Conservation (phyloP, 331 rosid genomes). For the Quercus tomentella region DNA sequence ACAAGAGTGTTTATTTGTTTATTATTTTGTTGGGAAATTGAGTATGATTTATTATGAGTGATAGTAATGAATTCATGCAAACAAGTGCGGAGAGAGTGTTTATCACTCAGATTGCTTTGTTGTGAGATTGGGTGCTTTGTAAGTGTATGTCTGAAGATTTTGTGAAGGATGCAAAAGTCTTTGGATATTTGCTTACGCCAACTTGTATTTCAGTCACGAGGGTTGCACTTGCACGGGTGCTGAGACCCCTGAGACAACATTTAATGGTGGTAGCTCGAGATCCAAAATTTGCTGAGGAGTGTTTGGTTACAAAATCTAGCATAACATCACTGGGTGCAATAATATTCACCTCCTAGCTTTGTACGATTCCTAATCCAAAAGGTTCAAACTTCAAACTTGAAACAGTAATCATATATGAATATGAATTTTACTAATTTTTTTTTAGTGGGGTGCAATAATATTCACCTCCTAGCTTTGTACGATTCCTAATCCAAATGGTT, state of each 20-base stretch:
- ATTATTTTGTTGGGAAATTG: no score
- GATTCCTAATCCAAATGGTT: not conserved
- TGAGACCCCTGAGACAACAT: conserved; percentile 15
- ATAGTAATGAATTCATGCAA: no score
- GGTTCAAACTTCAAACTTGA: no score
- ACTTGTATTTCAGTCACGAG: conserved; percentile 13
- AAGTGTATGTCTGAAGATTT: not conserved
- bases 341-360: not conserved
- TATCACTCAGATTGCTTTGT: no score
- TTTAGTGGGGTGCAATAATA: no score
- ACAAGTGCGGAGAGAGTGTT: no score
- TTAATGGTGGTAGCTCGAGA: conserved; percentile 35
- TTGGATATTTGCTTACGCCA: conserved; percentile 29
- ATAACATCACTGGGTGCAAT: not conserved
- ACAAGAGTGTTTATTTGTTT: rapidly evolving
- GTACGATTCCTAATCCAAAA: not conserved
- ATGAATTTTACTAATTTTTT: no score
- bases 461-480: not conserved
- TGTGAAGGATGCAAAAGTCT: not conserved
- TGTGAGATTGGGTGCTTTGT: no score
- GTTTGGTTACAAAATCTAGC: conserved; percentile 9
- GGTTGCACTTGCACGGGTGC: conserved; percentile 13
- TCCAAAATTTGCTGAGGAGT: conserved; percentile 25
- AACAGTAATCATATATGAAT: no score
- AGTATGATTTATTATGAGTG: no score